These are phyloP conservation scores for Funneliformis geosporum DNA, from an alignment of 192 early-diverging fungal species.

Conservation along the genomic window DNA sequence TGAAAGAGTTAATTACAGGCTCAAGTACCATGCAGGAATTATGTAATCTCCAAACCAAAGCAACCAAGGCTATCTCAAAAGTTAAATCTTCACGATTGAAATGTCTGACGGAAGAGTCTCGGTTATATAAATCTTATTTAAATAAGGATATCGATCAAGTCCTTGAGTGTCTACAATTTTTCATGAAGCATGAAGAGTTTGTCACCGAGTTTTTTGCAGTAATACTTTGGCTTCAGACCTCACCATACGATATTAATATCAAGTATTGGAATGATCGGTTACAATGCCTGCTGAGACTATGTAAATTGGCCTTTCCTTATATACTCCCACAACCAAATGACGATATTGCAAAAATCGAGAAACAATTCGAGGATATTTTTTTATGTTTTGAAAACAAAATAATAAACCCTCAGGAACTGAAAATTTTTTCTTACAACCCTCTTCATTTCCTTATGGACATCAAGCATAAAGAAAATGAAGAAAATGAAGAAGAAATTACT, in stretches of 20 bases:
- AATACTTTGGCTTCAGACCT: background rate
- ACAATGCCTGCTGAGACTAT: constrained; percentile 5
- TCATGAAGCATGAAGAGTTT: background rate
- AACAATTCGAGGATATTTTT: background rate
- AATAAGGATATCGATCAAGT: background rate
- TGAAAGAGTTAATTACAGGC: background rate
- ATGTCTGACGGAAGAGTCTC: background rate
- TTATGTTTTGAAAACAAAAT: background rate
- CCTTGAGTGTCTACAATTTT: background rate
- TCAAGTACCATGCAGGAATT: background rate
- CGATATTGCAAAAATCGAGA: background rate
- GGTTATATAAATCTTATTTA: constrained; percentile 15
- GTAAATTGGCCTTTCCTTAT: background rate
- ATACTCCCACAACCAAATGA: background rate
- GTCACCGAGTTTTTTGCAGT: constrained; percentile 3
- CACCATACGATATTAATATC: background rate
- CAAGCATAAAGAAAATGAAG: background rate
- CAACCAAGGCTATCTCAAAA: background rate
- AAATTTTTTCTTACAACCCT: background rate
- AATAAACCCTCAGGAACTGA: background rate
- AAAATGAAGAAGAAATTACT: background rate
- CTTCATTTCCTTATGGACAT: background rate
- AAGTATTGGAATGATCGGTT: constrained; percentile 12
- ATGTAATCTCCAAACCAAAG: background rate
- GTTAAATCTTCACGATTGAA: background rate